Evolutionary conservation across 2,329 filamentous ascomycete species (phyloP), one percentile per base, ranked within the genome.

Genomic region (Graphilbum fragrans): DNA sequence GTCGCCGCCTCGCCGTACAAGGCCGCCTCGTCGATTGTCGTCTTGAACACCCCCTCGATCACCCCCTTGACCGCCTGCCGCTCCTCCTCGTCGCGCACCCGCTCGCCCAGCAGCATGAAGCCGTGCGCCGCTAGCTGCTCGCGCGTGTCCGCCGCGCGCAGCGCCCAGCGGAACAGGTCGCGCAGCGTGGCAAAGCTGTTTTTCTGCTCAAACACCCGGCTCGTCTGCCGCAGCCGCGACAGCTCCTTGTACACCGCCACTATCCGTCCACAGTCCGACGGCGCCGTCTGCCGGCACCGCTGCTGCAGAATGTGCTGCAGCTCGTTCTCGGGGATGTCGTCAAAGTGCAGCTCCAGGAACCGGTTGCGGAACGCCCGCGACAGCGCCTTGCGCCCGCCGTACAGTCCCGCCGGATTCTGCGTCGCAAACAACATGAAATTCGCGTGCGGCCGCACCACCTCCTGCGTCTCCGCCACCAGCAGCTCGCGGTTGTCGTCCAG

Each of bases 381-480:
- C 8, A 99, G 69, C 1, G 86, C 79, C 56, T 99, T 99, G 52
- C 92, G 76, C 16, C 92, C 92, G 44, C 93, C 93, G 53, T 99
- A 99, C 1, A 98, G 65, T 29, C 92, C 92, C 19, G 93, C 83
- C 1, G 92, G 92, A 51, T 99, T 98, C 56, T 99, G 92, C 0
- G 92, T 99, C 2, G 92, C 92, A 54, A 98, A 98, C 0, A 99
- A 74, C 77, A 96, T 94, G 58, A 98, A 98, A 52, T 93, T 88
- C 23, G 86, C 79, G 50, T 98, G 88, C 0, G 92, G 93, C 25
- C 80, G 81, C 33, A 99, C 83, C 29, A 93, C 69, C 57, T 98
- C 88, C 59, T 98, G 92, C 0, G 92, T 96, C 58, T 99, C 92
- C 0, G 93, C 90, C 27, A 99, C 88, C 20, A 98, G 71, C 4